Evolutionary conservation across 768 basidiomycete species (phyloP), one percentile per base, ranked within the genome.

Genomic region (Mycena haematopus): DNA sequence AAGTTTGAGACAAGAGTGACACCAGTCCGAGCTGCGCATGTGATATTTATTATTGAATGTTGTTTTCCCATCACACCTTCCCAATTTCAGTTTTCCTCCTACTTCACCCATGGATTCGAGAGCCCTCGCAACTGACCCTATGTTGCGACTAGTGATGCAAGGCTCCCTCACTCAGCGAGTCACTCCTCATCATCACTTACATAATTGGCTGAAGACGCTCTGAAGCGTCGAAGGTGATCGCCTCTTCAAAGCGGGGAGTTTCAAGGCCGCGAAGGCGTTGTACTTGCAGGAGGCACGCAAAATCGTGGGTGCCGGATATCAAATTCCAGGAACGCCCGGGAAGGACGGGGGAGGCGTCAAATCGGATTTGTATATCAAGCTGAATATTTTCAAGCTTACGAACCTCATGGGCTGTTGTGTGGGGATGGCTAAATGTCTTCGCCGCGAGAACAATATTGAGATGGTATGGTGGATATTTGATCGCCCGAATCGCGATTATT

Each of bases 401-500:
- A 64, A 59, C 44, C 35, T 64, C 15, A 52, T 56, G 63, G 63
- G 63, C 1, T 64, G 63, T 47, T 64, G 36, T 9, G 24, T 64
- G 13, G 63, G 63, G 10, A 64, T 64, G 42, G 63, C 63, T 15
- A 47, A 29, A 31, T 64, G 63, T 22, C 42, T 59, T 4, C 24
- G 8, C 9, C 38, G 22, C 7, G 58, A 64, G 6, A 56, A 56
- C 1, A 14, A 59, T 2, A 51, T 36, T 1, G 58, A 55, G 14
- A 64, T 64, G 63, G 63, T 31, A n/a, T 4, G 44, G 1, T 14
- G 15, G 13, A 19, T 17, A 24, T 6, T n/a, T 24, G 19, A n/a
- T 15, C 29, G 29, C 5, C 21, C 19, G 4, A 22, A 33, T 13
- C 36, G 2, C 5, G 13, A 2, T 2, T 21, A 24, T 33, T 52